Percentiles rank a stretch among this genome's conserved stretches.
These are phyloP conservation scores for Stropharia rugosoannulata DNA, from an alignment of 768 basidiomycete species.

Conservation along the genomic window DNA sequence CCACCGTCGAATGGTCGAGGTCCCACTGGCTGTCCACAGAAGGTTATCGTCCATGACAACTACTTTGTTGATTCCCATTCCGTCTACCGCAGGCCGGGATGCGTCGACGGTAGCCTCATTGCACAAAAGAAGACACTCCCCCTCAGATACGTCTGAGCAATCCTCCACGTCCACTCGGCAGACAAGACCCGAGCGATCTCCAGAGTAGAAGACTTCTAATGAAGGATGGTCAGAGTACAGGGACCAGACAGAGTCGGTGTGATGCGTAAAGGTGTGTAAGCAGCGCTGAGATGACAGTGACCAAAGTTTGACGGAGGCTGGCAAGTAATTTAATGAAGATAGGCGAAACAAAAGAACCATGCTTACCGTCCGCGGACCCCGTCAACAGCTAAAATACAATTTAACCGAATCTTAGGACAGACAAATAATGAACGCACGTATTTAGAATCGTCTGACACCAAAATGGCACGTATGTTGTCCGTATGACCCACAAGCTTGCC, in stretches of 20 bases:
- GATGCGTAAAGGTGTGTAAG: constrained; percentile 94
- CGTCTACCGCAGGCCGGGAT: constrained; percentile 27
- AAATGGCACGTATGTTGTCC: constrained; percentile 90
- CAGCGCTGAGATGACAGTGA: constrained; percentile 86
- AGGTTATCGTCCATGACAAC: constrained; percentile 79
- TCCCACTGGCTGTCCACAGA: constrained; percentile 89
- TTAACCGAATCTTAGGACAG: constrained; percentile 7
- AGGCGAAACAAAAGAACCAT: constrained; percentile 6
- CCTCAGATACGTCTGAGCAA: constrained; percentile 79
- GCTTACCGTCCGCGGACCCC: constrained; percentile 72
- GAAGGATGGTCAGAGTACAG: constrained; percentile 85
- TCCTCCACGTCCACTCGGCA: constrained; percentile 91
- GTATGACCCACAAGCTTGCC: constrained; percentile 95
- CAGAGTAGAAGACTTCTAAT: constrained; percentile 89
- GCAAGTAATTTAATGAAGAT: constrained; percentile 3
- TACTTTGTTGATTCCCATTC: constrained; percentile 73
- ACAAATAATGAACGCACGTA: constrained; percentile 56
- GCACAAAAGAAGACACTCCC: constrained; percentile 84
- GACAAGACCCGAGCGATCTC: constrained; percentile 87
- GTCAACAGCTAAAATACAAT: constrained; percentile 60
- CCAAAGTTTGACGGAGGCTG: constrained; percentile 91
- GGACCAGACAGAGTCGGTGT: constrained; percentile 94
- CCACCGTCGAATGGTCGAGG: constrained; percentile 84
- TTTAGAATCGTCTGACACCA: constrained; percentile 87
- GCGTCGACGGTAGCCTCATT: constrained; percentile 50